Base-by-base conservation (phyloP, 768 basidiomycete species). In the Rhodosporidiobolus odoratus region DNA sequence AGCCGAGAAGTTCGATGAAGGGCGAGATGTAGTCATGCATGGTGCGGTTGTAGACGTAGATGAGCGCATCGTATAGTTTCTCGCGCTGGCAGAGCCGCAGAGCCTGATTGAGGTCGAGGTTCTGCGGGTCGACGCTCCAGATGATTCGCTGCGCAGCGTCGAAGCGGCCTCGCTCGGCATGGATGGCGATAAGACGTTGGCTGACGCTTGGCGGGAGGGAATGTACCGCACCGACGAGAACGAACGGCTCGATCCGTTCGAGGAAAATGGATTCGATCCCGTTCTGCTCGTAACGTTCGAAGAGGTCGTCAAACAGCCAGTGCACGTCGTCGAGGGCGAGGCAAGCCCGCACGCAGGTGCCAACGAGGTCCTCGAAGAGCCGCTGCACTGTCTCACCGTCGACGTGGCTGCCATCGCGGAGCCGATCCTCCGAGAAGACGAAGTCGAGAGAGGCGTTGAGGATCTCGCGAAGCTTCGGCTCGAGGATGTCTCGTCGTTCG, bases 91-190 rank as follows among this genome's bases (percentile, higher is more conserved):
- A 99, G 8, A 99, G 83, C 34, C 80, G 84, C 73, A 97, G 89
- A 8, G 89, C 89, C 80, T 97, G 95, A 77, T 97, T 90, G 80
- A 97, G 87, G 77, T 99, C 96, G 68, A 99, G 81, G 75, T 88
- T 91, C 3, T 85, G 81, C 1, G 95, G 92, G 75, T 96, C 91
- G 73, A 97, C 91, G 78, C 95, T 91, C 92, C 93, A 97, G 64
- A 99, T 95, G 66, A 97, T 83, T 38, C 86, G 85, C 79, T 99
- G 94, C 2, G 89, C 90, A 5, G 86, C 82, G 58, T 90, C 89
- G 13, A 88, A 86, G 43, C 87, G 85, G 19, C 82, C 83, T 53
- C 86, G 84, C 40, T 86, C 85, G 56, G 88, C 89, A 75, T 96
- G 90, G 52, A 90, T 80, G 2, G 85, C 84, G 59, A 98, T 84